These are phyloP conservation scores for Quercus aquifolioides DNA, from an alignment of 306 rosid species.

Conservation along the genomic window DNA sequence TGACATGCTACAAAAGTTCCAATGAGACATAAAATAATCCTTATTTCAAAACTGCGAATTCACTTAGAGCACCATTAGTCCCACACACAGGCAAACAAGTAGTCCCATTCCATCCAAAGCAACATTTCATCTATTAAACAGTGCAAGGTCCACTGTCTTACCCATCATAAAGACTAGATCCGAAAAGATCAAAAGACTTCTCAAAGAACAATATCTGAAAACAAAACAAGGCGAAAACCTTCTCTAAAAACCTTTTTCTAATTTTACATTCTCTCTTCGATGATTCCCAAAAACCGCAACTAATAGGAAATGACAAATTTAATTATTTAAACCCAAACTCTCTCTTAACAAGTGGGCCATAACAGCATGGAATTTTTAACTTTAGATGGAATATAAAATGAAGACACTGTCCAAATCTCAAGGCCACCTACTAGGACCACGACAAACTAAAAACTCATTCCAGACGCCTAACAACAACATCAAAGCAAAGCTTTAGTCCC, in stretches of 20 bases:
- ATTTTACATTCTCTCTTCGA: neutral
- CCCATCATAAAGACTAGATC: neutral
- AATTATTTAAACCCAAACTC: too few species aligned
- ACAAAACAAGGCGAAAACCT: neutral
- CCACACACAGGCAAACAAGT: neutral
- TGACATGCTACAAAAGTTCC: too few species aligned
- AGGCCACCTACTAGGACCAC: too few species aligned
- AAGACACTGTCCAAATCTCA: too few species aligned
- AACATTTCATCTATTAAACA: neutral
- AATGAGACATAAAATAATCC: neutral
- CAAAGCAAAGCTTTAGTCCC: too few species aligned
- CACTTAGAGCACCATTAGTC: neutral
- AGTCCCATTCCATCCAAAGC: neutral
- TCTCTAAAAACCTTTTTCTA: neutral
- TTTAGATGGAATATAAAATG: too few species aligned
- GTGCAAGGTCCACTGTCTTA: neutral
- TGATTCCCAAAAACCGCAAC: too few species aligned
- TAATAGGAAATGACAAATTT: too few species aligned
- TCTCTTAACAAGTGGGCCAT: too few species aligned
- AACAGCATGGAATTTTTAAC: too few species aligned
- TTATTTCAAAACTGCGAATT: neutral
- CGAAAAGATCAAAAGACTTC: neutral
- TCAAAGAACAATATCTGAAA: neutral
- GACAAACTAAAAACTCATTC: too few species aligned
- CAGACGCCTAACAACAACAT: too few species aligned